Evolutionary conservation across 805 yeast genomes (phyloP), one percentile per base, ranked within the genome.

Genomic region (Kluyveromyces aestuarii): DNA sequence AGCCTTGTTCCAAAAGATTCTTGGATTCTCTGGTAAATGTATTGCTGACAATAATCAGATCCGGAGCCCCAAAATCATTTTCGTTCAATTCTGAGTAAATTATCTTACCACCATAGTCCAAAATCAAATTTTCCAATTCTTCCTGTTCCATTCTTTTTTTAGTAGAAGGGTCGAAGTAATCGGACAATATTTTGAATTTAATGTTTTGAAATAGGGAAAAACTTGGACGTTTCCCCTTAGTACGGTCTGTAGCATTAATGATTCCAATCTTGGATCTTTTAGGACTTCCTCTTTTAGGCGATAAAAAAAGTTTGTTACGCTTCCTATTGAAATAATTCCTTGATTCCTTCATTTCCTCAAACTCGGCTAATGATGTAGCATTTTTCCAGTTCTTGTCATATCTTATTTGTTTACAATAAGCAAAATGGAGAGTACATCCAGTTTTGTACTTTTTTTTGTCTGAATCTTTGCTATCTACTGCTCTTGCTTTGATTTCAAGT

Each of bases 401-500:
- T 44, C 97, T 63, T 1, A 90, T 70, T 5, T 75, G 55, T 39
- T 83, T 72, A 58, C 89, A 83, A 61, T 87, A 81, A 0, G 93
- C 86, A 56, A 87, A 84, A 53, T 87, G 77, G 16, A 91, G 68
- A 0, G 96, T 87, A 7, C 82, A 72, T 0, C 82, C 86, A 0
- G 81, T 78, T 2, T 80, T 81, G 55, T 79, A 89, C 2, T 72
- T 71, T 11, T 59, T 63, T 16, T 66, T 70, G 2, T 64, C 61
- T 0, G 75, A 64, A 11, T 68, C 70, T 1, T 76, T 70, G 11
- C 70, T 62, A 50, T 80, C 81, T 6, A 88, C 71, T 2, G 89
- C 80, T 41, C 96, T 71, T 0, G 96, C 95, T 59, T 85, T 88
- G 16, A 90, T 79, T 60, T 89, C 96, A 8, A 91, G 58, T 0